Base-by-base conservation (phyloP, 2,329 filamentous ascomycete genomes). In the Periconia macrospinosa region DNA sequence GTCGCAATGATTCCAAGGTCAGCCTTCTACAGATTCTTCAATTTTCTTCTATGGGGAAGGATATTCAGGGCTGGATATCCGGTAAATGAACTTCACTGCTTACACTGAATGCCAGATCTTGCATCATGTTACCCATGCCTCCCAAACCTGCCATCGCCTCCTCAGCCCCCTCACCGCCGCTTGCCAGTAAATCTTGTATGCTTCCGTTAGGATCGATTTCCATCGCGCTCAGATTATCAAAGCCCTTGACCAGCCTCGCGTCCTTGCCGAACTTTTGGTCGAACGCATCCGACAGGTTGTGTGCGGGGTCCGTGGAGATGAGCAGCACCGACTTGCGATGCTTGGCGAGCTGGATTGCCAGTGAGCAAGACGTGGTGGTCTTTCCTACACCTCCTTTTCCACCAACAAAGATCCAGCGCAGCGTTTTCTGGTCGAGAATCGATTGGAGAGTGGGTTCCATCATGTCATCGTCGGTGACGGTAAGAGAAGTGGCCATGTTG, bases 261-360 rank as follows among this genome's bases (percentile, higher is more conserved):
- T 99, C 94, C 82, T 99, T 99, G 80, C 94, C 94, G 71, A 99
- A 99, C 79, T 99, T 99, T 78, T 99, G 93, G 64, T 91, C 91
- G 78, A 99, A 99, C 56, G 94, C 94, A 79, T 99, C 94, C 65
- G 90, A 94, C 59, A 99, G 83, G 79, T 99, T 99, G 83, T 99
- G 94, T 49, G 94, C 94, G 49, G 94, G 94, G 76, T 99, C 94
- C 67, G 94, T 99, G 40, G 92, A 97, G 79, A 99, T 99, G 74
- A 99, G 88, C 54, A 99, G 86, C 57, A 99, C 94, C 57, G 90
- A 96, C 78, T 93, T 93, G 77, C 94, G 91, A 67, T 92, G 91
- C 77, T 89, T 92, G 68, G 94, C 92, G 61, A 99, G 90, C 78
- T 99, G 94, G 73, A 99, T 97, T 60, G 94, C 94, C 61, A 99